Conservation (phyloP, 2,329 filamentous ascomycete genomes). For the Claviceps maximensis region DNA sequence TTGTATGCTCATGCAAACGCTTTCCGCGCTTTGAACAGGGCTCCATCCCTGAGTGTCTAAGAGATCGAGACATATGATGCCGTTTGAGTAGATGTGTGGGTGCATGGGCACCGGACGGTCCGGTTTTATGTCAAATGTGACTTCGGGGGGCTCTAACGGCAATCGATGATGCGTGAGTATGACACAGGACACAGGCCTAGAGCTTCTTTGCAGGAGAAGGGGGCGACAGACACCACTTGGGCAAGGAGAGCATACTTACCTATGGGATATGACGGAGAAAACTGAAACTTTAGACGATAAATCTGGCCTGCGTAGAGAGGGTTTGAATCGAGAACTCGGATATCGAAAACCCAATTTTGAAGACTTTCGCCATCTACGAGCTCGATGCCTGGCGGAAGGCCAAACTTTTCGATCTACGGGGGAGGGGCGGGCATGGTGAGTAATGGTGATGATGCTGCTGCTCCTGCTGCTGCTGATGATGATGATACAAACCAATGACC, state of each 20-base stretch:
- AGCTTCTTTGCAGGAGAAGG: not conserved
- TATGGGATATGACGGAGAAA: conserved; percentile 77
- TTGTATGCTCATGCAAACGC: conserved; percentile 91
- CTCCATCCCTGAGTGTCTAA: conserved; percentile 84
- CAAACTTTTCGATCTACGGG: conserved; percentile 37
- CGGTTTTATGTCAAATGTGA: conserved; percentile 62
- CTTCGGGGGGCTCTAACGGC: conserved; percentile 73
- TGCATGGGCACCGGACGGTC: conserved; percentile 74
- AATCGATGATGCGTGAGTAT: not conserved
- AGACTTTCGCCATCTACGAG: conserved; percentile 68
- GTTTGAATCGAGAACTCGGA: conserved; percentile 78
- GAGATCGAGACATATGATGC: conserved; percentile 94
- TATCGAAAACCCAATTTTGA: conserved; percentile 79
- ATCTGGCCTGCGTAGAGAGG: conserved; percentile 71
- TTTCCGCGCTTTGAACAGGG: conserved; percentile 93
- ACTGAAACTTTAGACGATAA: conserved; percentile 79
- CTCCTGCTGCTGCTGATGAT: too few species aligned
- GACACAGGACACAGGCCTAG: not conserved
- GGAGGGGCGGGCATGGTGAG: conserved; percentile 9
- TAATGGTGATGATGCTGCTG: not conserved
- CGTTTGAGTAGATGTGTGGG: conserved; percentile 96
- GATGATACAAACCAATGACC: not conserved
- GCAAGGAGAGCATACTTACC: conserved; percentile 54
- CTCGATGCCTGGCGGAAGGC: conserved; percentile 55
- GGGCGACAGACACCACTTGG: not conserved